A percentile compares a stretch with the other conserved stretches of the same genome.
Evolutionary conservation across 2,329 filamentous ascomycete species (phyloP).

Genomic region (Penicillium sp.): DNA sequence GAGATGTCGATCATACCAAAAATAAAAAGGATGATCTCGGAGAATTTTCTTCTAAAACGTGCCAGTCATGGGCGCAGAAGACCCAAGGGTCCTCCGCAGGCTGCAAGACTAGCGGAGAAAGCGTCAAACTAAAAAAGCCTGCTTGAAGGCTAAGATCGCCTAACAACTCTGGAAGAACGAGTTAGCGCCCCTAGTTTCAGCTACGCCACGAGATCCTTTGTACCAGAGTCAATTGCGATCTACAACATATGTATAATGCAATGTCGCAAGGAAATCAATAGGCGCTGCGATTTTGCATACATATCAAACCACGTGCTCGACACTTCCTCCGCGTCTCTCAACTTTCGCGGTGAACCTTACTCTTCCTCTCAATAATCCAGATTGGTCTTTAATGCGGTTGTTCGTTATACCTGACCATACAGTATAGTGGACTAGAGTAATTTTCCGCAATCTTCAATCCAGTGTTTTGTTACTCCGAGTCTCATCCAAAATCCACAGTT

Average conservation of each 20-base stretch:
- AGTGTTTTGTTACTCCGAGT: too few relatives aligned
- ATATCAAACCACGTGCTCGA: too few relatives aligned
- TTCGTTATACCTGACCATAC: too few relatives aligned
- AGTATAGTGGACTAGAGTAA: too few relatives aligned
- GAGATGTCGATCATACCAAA: not conserved
- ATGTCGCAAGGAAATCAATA: too few relatives aligned
- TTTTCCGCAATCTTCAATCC: too few relatives aligned
- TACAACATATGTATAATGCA: too few relatives aligned
- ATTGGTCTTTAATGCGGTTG: not conserved
- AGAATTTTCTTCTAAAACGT: constrained; percentile 10
- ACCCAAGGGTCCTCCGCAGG: not conserved
- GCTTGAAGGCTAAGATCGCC: not conserved
- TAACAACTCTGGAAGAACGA: constrained; percentile 1
- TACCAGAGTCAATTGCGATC: not conserved
- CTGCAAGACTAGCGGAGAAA: not conserved
- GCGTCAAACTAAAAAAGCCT: not conserved
- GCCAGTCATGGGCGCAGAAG: not conserved
- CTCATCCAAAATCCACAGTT: too few relatives aligned
- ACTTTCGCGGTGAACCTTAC: not conserved
- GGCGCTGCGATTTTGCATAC: too few relatives aligned
- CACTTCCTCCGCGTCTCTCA: not conserved
- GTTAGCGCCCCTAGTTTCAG: constrained; percentile 14
- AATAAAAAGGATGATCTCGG: constrained; percentile 15
- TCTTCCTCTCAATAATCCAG: not conserved
- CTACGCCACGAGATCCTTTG: constrained; percentile 14